Evolutionary conservation across 2,329 filamentous ascomycete species (phyloP).

Genomic region (Claviceps quebecensis): DNA sequence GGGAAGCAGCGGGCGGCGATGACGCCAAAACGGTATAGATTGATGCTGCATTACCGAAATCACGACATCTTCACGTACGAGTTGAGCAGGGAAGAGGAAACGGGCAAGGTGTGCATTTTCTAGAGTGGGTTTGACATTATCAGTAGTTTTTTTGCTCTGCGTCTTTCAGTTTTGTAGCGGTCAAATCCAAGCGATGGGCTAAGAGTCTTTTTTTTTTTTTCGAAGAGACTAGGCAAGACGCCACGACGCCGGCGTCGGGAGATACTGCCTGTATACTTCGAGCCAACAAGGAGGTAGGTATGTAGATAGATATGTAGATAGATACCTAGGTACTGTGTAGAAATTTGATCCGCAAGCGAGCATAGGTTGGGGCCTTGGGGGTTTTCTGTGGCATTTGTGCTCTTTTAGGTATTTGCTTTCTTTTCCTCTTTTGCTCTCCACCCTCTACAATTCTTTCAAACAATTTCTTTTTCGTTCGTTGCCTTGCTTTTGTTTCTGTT

Average conservation of each 20-base stretch:
- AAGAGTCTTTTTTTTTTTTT: no score
- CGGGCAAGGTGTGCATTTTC: slow-evolving; percentile 22
- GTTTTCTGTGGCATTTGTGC: neutral
- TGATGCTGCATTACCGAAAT: slow-evolving; percentile 60
- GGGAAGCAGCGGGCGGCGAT: slow-evolving; percentile 10
- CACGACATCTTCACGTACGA: slow-evolving; percentile 59
- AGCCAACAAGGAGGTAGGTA: neutral
- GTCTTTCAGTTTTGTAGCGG: no score
- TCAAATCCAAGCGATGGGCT: no score
- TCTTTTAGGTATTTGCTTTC: neutral
- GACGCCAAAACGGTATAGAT: slow-evolving; percentile 40
- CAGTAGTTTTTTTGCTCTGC: no score
- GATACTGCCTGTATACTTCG: neutral
- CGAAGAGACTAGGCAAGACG: no score
- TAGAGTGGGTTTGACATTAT: slow-evolving; percentile 8
- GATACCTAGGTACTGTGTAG: no score
- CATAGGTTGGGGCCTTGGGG: neutral
- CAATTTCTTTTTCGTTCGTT: no score
- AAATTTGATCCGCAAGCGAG: neutral
- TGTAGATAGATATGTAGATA: no score
- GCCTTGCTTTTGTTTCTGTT: no score
- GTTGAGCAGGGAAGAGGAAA: slow-evolving; percentile 31
- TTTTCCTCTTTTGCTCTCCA: no score
- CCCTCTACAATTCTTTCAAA: no score
- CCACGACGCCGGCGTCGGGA: neutral